Conservation (phyloP, 768 basidiomycete genomes). For the Sarcodon aspratus region DNA sequence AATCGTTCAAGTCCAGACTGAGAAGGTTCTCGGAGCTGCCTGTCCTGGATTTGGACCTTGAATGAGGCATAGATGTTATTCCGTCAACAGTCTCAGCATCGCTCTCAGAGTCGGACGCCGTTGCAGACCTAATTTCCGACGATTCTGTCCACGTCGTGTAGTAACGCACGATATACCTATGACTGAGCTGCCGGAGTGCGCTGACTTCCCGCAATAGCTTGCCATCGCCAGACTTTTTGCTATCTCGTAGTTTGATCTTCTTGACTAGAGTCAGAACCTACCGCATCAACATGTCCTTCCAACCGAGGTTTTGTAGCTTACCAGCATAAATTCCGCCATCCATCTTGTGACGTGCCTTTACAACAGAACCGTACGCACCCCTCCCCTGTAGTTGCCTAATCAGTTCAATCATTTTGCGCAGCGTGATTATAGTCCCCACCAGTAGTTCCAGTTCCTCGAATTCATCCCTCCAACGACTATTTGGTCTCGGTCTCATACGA, state of each 20-base stretch:
- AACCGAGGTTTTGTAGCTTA: constrained; percentile 16
- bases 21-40: constrained; percentile 34
- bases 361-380: constrained; percentile 89
- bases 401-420: neutral
- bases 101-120: constrained; percentile 32
- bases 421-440: constrained; percentile 22
- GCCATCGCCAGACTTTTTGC: constrained; percentile 52
- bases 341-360: constrained; percentile 85
- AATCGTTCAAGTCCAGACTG: constrained; percentile 52
- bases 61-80: constrained; percentile 44
- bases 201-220: constrained; percentile 90
- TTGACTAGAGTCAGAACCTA: constrained; percentile 41
- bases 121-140: constrained; percentile 37
- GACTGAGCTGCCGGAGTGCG: constrained; percentile 76
- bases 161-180: constrained; percentile 87
- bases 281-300: neutral
- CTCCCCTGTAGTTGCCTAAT: constrained; percentile 43
- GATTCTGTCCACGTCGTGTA: constrained; percentile 88
- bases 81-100: constrained; percentile 31
- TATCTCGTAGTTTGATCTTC: constrained; percentile 72
- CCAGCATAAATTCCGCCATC: constrained; percentile 80
- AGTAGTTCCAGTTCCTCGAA: constrained; percentile 89
- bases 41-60: constrained; percentile 19
- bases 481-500: constrained; percentile 28
- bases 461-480: constrained; percentile 84